phyloP scores from a whole-genome alignment of 805 yeast genomes.

The Schwanniomyces vanrijiae region DNA sequence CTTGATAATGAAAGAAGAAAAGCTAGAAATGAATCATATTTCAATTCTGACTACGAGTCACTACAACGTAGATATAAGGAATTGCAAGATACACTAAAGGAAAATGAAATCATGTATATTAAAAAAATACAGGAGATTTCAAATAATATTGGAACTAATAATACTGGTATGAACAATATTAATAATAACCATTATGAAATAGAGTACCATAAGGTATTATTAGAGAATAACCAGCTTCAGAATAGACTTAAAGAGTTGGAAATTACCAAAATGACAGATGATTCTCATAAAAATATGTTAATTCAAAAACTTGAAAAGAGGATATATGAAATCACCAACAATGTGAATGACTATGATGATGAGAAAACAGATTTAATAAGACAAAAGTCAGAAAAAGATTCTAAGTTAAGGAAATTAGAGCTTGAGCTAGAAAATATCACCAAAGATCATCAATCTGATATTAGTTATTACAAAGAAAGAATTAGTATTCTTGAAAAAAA shows the following conservation, averaged over 20 bases:
- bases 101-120: slow-evolving; percentile 1
- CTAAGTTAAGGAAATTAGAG: slow-evolving; percentile 33
- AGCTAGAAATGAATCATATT: slow-evolving; percentile 5
- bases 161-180: not conserved
- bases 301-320: slow-evolving; percentile 31
- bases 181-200: not conserved
- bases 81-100: slow-evolving; percentile 21
- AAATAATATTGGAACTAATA: not conserved
- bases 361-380: slow-evolving; percentile 35
- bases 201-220: not conserved
- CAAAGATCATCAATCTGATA: slow-evolving; percentile 35
- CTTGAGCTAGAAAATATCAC: slow-evolving; percentile 38
- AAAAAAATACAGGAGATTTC: slow-evolving; percentile 7
- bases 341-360: slow-evolving; percentile 29
- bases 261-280: slow-evolving; percentile 12
- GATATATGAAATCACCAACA: slow-evolving; percentile 28
- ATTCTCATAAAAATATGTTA: slow-evolving; percentile 37
- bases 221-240: slow-evolving; percentile 12
- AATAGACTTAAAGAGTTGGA: slow-evolving; percentile 11
- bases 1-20: slow-evolving; percentile 29
- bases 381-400: slow-evolving; percentile 38
- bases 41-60: slow-evolving; percentile 13
- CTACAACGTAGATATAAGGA: slow-evolving; percentile 10
- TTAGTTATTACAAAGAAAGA: slow-evolving; percentile 30
- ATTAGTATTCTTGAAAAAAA: slow-evolving; percentile 6